A percentile compares a stretch with the other conserved stretches of the same genome.
phyloP scores from a whole-genome alignment of 805 yeast species.

The Blastobotrys muscicola region DNA sequence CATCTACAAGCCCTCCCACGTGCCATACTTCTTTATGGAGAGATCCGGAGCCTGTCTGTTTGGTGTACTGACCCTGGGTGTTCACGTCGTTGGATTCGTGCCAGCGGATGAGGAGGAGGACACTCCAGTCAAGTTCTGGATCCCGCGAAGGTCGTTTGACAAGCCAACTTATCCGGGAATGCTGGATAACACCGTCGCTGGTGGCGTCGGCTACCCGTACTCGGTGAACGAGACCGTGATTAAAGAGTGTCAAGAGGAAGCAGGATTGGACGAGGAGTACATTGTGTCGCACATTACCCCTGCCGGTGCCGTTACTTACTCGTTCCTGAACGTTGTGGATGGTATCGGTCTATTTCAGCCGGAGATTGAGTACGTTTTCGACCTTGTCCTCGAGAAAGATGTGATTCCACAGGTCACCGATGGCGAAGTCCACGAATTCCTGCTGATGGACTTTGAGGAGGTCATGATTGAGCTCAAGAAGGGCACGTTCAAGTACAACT shows the following conservation, averaged over 20 bases:
- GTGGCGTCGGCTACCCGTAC: constrained; percentile 80
- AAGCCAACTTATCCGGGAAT: constrained; percentile 86
- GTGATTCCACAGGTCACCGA: constrained; percentile 52
- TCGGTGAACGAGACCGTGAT: constrained; percentile 66
- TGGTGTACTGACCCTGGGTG: constrained; percentile 87
- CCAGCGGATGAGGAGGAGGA: constrained; percentile 39
- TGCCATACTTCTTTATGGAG: constrained; percentile 63
- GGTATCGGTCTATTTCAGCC: constrained; percentile 70
- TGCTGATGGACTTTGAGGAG: constrained; percentile 51
- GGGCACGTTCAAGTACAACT: constrained; percentile 80
- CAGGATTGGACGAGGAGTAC: constrained; percentile 53
- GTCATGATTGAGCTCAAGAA: constrained; percentile 39
- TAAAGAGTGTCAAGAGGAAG: constrained; percentile 88
- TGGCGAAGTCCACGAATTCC: constrained; percentile 68
- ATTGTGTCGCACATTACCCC: constrained; percentile 37
- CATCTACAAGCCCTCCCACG: constrained; percentile 46
- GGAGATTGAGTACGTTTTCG: constrained; percentile 77
- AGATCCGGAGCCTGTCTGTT: constrained; percentile 71
- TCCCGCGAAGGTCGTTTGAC: constrained; percentile 66
- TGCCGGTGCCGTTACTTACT: constrained; percentile 63
- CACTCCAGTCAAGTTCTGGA: constrained; percentile 46
- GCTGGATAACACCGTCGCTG: constrained; percentile 92
- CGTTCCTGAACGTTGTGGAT: constrained; percentile 24
- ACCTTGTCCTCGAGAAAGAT: constrained; percentile 44
- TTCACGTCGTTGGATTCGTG: constrained; percentile 75